Conservation (phyloP, 2,329 filamentous ascomycete genomes). For the Berkeleyomyces basicola region DNA sequence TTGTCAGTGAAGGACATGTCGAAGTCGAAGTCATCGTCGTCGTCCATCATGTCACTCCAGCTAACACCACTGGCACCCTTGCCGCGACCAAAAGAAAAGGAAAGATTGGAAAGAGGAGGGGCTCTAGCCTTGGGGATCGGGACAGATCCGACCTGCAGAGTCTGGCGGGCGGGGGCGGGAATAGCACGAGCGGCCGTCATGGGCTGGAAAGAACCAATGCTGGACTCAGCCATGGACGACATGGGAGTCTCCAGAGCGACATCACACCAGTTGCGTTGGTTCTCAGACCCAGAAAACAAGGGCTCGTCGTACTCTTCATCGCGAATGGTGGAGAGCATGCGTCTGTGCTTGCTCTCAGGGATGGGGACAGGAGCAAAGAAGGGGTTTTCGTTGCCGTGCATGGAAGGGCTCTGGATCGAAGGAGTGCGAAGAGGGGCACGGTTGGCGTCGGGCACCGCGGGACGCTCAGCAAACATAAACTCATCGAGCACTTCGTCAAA, state of each 20-base stretch:
- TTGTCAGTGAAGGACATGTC: conserved; percentile 13
- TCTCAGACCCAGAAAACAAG: conserved; percentile 64
- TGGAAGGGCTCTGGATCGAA: conserved; percentile 71
- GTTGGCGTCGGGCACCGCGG: conserved; percentile 67
- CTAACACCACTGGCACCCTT: conserved; percentile 82
- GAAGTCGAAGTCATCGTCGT: conserved; percentile 50
- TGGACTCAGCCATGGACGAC: conserved; percentile 62
- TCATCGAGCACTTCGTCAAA: conserved; percentile 70
- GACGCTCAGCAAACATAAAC: conserved; percentile 72
- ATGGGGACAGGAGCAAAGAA: conserved; percentile 6
- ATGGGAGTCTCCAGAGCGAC: conserved; percentile 60
- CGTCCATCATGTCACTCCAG: conserved; percentile 97
- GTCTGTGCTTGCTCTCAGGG: conserved; percentile 5
- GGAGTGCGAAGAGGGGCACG: conserved; percentile 91
- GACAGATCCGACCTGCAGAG: conserved; percentile 42
- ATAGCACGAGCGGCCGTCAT: conserved; percentile 34
- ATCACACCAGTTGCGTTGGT: conserved; percentile 61
- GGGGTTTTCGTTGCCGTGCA: conserved; percentile 18
- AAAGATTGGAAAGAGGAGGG: conserved; percentile 51
- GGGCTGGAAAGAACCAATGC: conserved; percentile 3
- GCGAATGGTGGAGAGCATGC: conserved; percentile 65
- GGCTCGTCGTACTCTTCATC: conserved; percentile 63
- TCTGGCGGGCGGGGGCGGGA: neutral
- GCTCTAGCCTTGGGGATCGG: conserved; percentile 69
- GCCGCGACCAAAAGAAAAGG: conserved; percentile 63